A percentile compares a stretch with the other conserved stretches of the same genome.
Conservation (phyloP, 352 stramenopile species). For the Globisporangium parvum region DNA sequence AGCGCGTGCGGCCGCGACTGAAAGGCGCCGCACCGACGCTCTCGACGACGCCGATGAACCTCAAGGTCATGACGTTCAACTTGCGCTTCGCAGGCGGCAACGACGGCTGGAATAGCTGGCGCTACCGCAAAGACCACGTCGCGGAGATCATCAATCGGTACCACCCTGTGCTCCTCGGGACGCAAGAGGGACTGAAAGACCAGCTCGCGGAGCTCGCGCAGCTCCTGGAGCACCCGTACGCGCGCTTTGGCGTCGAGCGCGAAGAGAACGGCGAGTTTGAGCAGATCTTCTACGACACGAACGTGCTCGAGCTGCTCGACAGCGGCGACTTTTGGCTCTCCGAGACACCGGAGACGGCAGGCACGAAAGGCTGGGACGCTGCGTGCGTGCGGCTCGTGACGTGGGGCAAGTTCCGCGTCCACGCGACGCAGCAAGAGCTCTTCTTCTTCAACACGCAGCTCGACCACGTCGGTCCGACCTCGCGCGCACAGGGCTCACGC, state of each 20-base stretch:
- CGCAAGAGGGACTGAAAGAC: slow-evolving; percentile 64
- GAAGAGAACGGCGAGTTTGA: slow-evolving; percentile 73
- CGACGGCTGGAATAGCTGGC: slow-evolving; percentile 63
- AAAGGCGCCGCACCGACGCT: slow-evolving; percentile 23
- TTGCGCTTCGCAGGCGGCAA: slow-evolving; percentile 58
- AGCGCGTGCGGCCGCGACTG: slow-evolving; percentile 21
- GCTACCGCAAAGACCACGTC: slow-evolving; percentile 66
- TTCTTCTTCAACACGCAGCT: slow-evolving; percentile 80
- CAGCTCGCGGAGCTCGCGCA: slow-evolving; percentile 55
- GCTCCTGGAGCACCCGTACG: slow-evolving; percentile 53
- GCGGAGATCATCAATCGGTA: slow-evolving; percentile 72
- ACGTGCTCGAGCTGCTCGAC: slow-evolving; percentile 46
- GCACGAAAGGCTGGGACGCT: slow-evolving; percentile 60
- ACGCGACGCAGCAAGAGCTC: slow-evolving; percentile 54
- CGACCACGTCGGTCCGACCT: slow-evolving; percentile 50
- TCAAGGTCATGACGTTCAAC: slow-evolving; percentile 86
- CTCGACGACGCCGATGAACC: slow-evolving; percentile 32
- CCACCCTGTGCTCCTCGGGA: slow-evolving; percentile 65
- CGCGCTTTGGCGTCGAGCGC: slow-evolving; percentile 64
- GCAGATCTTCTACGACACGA: slow-evolving; percentile 75
- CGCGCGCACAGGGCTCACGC: slow-evolving; percentile 46
- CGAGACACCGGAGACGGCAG: slow-evolving; percentile 44
- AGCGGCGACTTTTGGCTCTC: slow-evolving; percentile 76
- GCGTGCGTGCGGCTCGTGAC: slow-evolving; percentile 66
- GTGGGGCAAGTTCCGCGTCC: slow-evolving; percentile 64